Evolutionary conservation across 345 rosid genomes (phyloP).

Genomic region (Lepidium africanum): DNA sequence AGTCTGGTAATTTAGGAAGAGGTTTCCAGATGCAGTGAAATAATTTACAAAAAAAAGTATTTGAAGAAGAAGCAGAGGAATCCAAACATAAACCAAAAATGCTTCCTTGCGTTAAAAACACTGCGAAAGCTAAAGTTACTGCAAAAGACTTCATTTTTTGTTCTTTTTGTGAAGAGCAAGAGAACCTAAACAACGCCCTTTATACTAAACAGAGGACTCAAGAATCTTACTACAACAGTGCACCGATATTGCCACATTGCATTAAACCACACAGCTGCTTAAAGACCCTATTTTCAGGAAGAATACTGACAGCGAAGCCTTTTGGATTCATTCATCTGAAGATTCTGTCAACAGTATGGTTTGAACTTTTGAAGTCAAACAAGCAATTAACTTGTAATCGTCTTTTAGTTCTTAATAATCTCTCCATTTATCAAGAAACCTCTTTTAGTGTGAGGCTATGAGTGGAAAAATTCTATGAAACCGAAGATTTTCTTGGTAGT

Average conservation of each 20-base stretch:
- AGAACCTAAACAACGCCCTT: background rate
- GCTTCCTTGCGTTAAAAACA: slow-evolving; percentile 21
- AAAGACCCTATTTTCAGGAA: slow-evolving; percentile 5
- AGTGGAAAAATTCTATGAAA: no score
- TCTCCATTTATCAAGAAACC: background rate
- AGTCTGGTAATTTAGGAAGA: background rate
- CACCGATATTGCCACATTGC: slow-evolving; percentile 7
- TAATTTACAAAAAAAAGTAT: background rate
- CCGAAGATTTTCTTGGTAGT: no score
- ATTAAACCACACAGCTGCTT: slow-evolving; percentile 6
- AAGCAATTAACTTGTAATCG: background rate
- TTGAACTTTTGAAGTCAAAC: background rate
- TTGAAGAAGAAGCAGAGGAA: background rate
- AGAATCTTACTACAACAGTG: background rate
- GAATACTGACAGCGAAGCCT: background rate
- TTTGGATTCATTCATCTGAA: background rate
- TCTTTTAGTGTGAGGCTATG: no score
- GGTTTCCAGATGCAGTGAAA: background rate
- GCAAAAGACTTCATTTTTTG: slow-evolving; percentile 6
- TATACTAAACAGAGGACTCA: background rate
- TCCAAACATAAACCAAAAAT: slow-evolving; percentile 3
- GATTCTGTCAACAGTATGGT: no score
- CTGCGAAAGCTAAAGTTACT: background rate
- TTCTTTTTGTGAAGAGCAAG: background rate
- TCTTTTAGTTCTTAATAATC: background rate